A percentile compares a stretch with the other conserved stretches of the same genome.
phyloP scores from a whole-genome alignment of 2,329 filamentous ascomycete genomes.

The Penicillium oxalicum region DNA sequence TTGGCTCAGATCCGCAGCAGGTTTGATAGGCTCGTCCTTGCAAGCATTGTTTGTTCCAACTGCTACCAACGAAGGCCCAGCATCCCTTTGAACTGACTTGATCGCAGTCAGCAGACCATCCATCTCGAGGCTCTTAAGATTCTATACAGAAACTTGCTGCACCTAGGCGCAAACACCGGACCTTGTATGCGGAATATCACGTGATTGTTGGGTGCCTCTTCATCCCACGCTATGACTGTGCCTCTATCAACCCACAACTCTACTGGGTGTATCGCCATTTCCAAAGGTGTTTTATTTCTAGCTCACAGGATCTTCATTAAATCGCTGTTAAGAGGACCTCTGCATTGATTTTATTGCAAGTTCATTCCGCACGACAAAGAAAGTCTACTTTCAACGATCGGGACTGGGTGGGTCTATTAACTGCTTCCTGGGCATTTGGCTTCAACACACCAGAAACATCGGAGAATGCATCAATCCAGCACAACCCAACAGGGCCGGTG shows the following conservation, averaged over 20 bases:
- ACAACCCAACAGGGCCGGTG: constrained; percentile 12
- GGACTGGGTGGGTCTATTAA: not conserved
- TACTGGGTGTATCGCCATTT: too few species aligned
- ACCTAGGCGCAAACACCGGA: constrained; percentile 13
- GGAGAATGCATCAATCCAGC: constrained; percentile 3
- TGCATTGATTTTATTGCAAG: too few species aligned
- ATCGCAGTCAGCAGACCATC: constrained; percentile 36
- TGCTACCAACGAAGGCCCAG: constrained; percentile 14
- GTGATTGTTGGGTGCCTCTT: constrained; percentile 17
- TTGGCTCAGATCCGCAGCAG: constrained; percentile 13
- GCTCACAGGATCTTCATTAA: too few species aligned
- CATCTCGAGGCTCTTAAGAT: constrained; percentile 23
- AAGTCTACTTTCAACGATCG: not conserved
- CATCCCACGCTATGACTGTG: constrained; percentile 10
- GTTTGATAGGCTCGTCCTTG: constrained; percentile 9
- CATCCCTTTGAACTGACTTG: constrained; percentile 30
- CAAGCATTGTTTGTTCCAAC: constrained; percentile 4
- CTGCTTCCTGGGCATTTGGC: not conserved
- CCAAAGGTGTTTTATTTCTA: too few species aligned
- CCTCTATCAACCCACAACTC: too few species aligned
- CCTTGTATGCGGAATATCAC: constrained; percentile 23
- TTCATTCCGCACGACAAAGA: too few species aligned
- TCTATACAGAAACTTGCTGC: constrained; percentile 13
- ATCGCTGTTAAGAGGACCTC: too few species aligned
- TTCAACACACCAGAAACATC: not conserved